Evolutionary conservation across 257 asterid genomes (phyloP).

Genomic region (Solanum bukasovii): DNA sequence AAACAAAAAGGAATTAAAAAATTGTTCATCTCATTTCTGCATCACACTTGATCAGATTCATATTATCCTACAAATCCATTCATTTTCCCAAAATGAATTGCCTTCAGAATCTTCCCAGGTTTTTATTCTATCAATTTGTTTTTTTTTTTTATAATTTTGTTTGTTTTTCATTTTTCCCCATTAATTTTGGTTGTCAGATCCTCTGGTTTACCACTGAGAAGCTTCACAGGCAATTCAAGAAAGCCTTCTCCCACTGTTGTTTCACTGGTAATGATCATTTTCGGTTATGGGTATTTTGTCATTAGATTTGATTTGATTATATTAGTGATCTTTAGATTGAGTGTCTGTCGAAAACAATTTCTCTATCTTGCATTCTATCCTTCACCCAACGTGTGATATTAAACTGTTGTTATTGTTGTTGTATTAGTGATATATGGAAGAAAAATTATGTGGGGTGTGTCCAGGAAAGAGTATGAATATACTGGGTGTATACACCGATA

Average conservation of each 20-base stretch:
- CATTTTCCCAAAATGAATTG: neutral
- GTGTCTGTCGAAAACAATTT: neutral
- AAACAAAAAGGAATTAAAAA: neutral
- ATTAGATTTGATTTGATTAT: neutral
- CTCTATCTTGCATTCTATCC: neutral
- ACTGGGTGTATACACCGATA: neutral
- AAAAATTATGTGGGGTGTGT: neutral
- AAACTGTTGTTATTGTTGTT: neutral
- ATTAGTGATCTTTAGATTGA: neutral
- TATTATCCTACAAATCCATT: neutral
- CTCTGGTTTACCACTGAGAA: slow-evolving; percentile 46
- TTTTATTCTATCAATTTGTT: neutral
- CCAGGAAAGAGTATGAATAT: neutral
- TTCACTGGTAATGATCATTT: slow-evolving; percentile 29
- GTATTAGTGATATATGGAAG: neutral
- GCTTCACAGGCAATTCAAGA: slow-evolving; percentile 28
- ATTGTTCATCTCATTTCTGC: neutral
- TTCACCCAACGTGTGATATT: neutral
- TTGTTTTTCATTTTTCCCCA: neutral
- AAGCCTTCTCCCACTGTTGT: slow-evolving; percentile 20
- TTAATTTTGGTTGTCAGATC: slow-evolving; percentile 27
- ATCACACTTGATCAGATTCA: neutral
- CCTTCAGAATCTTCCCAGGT: neutral
- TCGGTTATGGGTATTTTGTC: neutral
- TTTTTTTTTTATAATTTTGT: neutral